These are phyloP conservation scores for Sequoiadendron giganteum DNA, from an alignment of 75 land plant genomes.

Conservation along the genomic window DNA sequence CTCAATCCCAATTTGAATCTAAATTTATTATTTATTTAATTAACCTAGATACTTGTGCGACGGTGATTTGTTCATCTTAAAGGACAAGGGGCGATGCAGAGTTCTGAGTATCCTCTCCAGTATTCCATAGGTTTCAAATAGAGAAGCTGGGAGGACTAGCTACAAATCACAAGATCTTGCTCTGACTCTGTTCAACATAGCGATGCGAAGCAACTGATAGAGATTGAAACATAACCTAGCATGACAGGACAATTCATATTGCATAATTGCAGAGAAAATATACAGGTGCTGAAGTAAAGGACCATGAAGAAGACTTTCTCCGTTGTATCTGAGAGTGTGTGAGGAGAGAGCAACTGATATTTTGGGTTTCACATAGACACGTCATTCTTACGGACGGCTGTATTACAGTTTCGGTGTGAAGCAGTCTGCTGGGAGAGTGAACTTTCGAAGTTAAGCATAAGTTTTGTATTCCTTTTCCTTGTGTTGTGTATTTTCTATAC, in stretches of 20 bases:
- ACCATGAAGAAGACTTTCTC: too few relatives aligned
- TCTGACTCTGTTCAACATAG: neutral
- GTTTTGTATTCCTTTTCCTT: slow-evolving; percentile 59
- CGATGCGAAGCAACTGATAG: neutral
- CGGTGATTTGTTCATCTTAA: too few relatives aligned
- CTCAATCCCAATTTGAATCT: too few relatives aligned
- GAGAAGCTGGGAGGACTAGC: neutral
- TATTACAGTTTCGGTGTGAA: too few relatives aligned
- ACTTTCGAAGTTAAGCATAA: neutral
- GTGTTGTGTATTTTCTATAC: slow-evolving; percentile 66
- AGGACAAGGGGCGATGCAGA: too few relatives aligned
- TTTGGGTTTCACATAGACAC: neutral
- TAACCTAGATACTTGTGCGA: too few relatives aligned
- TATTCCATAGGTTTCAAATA: neutral
- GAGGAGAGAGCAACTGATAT: neutral
- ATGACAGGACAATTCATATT: too few relatives aligned
- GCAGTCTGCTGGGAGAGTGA: too few relatives aligned
- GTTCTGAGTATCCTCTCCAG: too few relatives aligned
- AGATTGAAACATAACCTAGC: neutral
- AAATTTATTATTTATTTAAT: too few relatives aligned
- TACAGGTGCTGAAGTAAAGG: neutral
- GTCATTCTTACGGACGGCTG: too few relatives aligned
- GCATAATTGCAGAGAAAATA: too few relatives aligned
- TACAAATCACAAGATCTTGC: neutral
- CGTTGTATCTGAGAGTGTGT: neutral